These are phyloP conservation scores for Salix arbutifolia DNA, from an alignment of 345 rosid species.

Conservation along the genomic window DNA sequence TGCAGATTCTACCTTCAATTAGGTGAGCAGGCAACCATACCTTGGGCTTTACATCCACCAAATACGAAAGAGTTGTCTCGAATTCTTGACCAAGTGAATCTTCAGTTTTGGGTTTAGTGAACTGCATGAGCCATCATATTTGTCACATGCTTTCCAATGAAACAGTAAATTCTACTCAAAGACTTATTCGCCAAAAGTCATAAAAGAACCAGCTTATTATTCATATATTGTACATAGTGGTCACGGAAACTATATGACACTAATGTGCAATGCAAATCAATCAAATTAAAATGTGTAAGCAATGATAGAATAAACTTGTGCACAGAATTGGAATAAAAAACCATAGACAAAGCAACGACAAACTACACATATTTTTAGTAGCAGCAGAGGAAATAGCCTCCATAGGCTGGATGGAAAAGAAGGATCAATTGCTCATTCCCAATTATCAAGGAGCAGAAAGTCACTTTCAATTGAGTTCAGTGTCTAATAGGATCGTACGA, in stretches of 20 bases:
- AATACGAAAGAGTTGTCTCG: constrained; percentile 56
- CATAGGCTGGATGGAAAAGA: neutral
- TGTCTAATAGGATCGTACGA: neutral
- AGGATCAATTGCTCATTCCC: neutral
- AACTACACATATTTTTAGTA: neutral
- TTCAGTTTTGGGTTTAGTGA: constrained; percentile 25
- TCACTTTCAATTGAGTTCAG: neutral
- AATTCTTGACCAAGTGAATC: constrained; percentile 37
- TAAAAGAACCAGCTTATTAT: neutral
- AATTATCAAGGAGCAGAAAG: neutral
- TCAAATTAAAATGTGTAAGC: neutral
- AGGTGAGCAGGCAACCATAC: constrained; percentile 72
- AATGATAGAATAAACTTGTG: neutral
- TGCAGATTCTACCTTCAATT: constrained; percentile 76
- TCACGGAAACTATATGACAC: neutral
- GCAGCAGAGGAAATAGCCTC: neutral
- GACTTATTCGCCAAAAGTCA: neutral
- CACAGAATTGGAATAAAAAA: neutral
- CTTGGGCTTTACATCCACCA: constrained; percentile 72
- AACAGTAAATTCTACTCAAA: neutral
- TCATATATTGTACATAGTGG: too few relatives aligned
- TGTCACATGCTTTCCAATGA: neutral
- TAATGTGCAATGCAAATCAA: neutral
- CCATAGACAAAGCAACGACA: neutral
- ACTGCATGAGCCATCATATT: constrained; percentile 34